These are phyloP conservation scores for Phalaenopsis equestris DNA, from an alignment of 106 monocot genomes.

Conservation along the genomic window DNA sequence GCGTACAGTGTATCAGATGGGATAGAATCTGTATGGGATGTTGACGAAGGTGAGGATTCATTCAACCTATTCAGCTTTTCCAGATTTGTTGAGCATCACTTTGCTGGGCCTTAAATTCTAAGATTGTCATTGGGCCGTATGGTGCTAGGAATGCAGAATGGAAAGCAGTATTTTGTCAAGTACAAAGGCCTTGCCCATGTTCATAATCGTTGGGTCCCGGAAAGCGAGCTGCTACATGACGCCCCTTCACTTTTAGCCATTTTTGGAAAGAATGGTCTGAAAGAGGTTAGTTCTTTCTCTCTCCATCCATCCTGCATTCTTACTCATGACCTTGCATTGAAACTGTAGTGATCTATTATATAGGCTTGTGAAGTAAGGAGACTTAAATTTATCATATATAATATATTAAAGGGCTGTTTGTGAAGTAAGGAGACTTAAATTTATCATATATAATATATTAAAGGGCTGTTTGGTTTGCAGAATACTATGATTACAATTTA, in stretches of 20 bases:
- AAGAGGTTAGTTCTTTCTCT: conserved; percentile 34
- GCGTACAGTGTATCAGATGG: conserved; percentile 50
- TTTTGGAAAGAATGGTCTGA: conserved; percentile 38
- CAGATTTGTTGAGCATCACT: neutral
- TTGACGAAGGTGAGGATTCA: conserved; percentile 35
- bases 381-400: neutral
- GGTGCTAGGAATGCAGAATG: conserved; percentile 25
- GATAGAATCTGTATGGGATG: conserved; percentile 54
- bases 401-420: neutral
- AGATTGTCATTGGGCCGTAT: conserved; percentile 7
- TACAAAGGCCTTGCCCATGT: conserved; percentile 76
- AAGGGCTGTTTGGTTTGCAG: too few relatives aligned
- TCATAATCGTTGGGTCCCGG: conserved; percentile 72
- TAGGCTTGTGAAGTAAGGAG: neutral
- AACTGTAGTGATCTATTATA: neutral
- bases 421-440: neutral
- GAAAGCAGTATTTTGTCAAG: conserved; percentile 68
- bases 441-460: neutral
- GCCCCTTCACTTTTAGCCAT: conserved; percentile 45
- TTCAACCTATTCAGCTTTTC: neutral
- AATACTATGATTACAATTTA: too few relatives aligned
- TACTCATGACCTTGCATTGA: neutral
- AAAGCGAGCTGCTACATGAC: conserved; percentile 44
- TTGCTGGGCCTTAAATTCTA: conserved; percentile 10
- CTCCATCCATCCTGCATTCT: neutral